A percentile compares a stretch with the other conserved stretches of the same genome.
phyloP scores from a whole-genome alignment of 225 moss, liverwort and hornwort species.

The Polytrichum formosum region DNA sequence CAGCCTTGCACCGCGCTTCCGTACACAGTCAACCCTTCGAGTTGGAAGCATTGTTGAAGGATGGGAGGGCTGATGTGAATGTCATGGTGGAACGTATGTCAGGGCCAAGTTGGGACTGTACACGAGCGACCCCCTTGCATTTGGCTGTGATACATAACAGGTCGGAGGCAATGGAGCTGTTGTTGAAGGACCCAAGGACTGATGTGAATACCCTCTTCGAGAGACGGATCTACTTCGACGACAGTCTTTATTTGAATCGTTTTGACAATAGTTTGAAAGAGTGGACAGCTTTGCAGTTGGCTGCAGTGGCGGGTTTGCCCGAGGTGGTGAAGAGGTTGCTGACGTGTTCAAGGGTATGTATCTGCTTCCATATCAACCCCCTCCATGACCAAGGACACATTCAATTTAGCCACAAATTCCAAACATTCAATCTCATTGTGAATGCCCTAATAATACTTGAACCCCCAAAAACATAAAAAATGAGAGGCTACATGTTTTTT shows the following conservation, averaged over 20 bases:
- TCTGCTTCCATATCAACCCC: no score
- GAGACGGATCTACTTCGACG: background rate
- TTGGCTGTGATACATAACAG: background rate
- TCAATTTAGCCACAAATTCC: no score
- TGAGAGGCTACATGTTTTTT: no score
- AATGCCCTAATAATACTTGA: no score
- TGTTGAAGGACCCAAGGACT: background rate
- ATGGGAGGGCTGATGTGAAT: background rate
- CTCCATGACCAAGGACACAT: no score
- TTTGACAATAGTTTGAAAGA: rapidly evolving
- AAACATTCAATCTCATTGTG: no score
- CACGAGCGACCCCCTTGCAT: background rate
- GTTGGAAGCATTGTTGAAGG: background rate
- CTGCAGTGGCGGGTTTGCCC: background rate
- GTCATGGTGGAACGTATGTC: background rate
- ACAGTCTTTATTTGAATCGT: no score
- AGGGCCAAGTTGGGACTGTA: no score
- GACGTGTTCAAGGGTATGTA: background rate
- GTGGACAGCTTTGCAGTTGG: background rate
- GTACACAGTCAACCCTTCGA: no score
- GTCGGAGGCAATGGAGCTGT: background rate
- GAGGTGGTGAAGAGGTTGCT: background rate
- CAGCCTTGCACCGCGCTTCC: background rate
- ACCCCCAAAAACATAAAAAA: no score
- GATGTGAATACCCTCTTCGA: background rate